Conservation (phyloP, 306 rosid genomes). For the Ochetophila trinervis region DNA sequence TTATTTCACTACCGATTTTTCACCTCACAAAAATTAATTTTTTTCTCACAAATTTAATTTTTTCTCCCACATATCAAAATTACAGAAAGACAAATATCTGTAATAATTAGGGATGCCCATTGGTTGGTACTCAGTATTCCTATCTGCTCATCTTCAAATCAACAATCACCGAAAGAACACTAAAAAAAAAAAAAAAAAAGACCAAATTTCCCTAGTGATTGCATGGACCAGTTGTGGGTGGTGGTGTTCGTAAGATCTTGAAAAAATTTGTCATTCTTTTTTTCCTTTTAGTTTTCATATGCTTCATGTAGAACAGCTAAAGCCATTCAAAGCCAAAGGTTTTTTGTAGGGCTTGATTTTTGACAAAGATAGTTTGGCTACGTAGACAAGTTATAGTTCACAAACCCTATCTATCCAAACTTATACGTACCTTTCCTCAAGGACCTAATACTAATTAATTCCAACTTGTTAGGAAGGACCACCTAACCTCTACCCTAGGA, state of each 20-base stretch:
- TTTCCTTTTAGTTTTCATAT: too few relatives aligned
- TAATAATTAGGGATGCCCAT: conserved; percentile 18
- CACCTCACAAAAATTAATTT: too few relatives aligned
- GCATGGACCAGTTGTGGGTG: conserved; percentile 1
- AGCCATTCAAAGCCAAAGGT: too few relatives aligned
- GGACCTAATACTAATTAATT: background rate
- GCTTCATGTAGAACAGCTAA: too few relatives aligned
- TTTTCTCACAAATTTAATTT: too few relatives aligned
- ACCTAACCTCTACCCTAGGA: background rate
- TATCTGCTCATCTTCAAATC: conserved; percentile 23
- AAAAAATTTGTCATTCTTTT: too few relatives aligned
- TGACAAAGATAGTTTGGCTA: too few relatives aligned
- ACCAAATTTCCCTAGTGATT: background rate
- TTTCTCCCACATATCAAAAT: background rate
- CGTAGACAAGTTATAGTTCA: too few relatives aligned
- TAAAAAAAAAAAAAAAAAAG: background rate
- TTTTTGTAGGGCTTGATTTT: too few relatives aligned
- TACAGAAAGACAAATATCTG: background rate
- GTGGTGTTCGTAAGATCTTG: background rate
- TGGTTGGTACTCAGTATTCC: conserved; percentile 19
- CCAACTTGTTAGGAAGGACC: conserved; percentile 16
- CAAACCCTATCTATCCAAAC: too few relatives aligned
- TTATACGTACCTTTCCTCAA: too few relatives aligned
- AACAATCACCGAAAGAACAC: conserved; percentile 10
- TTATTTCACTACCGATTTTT: too few relatives aligned